These are phyloP conservation scores for Lathyrus oleraceus DNA, from an alignment of 306 rosid species.

Conservation along the genomic window DNA sequence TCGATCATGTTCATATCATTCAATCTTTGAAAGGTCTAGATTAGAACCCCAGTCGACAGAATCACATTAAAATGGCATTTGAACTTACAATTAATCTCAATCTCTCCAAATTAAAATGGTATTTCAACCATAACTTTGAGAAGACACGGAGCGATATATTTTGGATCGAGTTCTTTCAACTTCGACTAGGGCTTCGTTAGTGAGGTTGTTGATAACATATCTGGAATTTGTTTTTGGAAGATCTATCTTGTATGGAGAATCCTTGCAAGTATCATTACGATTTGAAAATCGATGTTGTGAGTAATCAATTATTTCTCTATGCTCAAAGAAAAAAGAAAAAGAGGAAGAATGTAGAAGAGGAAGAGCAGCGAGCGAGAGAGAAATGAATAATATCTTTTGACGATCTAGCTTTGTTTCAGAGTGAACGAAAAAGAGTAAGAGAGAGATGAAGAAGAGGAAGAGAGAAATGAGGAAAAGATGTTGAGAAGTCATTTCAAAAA, in stretches of 20 bases:
- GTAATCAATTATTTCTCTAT: conserved; percentile 42
- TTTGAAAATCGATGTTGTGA: conserved; percentile 57
- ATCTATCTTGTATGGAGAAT: conserved; percentile 51
- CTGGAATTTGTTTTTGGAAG: conserved; percentile 38
- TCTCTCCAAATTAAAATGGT: too few relatives aligned
- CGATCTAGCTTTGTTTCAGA: too few relatives aligned
- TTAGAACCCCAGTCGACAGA: conserved; percentile 90
- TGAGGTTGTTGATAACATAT: conserved; percentile 32
- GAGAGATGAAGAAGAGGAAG: too few relatives aligned
- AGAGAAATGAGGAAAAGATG: too few relatives aligned
- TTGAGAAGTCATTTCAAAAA: too few relatives aligned
- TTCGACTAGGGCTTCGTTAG: conserved; percentile 53
- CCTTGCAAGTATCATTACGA: conserved; percentile 42
- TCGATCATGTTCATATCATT: conserved; percentile 86
- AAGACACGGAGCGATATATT: conserved; percentile 78
- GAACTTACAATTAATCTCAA: too few relatives aligned
- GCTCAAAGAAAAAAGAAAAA: too few relatives aligned
- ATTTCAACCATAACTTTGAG: too few relatives aligned
- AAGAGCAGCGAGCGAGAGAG: background rate
- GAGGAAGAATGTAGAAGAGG: background rate
- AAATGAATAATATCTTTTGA: too few relatives aligned
- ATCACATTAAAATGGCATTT: too few relatives aligned
- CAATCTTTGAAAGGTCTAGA: conserved; percentile 95
- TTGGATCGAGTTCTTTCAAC: conserved; percentile 68
- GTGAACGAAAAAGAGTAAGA: too few relatives aligned